These are phyloP conservation scores for Alternaria solani DNA, from an alignment of 2,329 filamentous ascomycete genomes.

Conservation along the genomic window DNA sequence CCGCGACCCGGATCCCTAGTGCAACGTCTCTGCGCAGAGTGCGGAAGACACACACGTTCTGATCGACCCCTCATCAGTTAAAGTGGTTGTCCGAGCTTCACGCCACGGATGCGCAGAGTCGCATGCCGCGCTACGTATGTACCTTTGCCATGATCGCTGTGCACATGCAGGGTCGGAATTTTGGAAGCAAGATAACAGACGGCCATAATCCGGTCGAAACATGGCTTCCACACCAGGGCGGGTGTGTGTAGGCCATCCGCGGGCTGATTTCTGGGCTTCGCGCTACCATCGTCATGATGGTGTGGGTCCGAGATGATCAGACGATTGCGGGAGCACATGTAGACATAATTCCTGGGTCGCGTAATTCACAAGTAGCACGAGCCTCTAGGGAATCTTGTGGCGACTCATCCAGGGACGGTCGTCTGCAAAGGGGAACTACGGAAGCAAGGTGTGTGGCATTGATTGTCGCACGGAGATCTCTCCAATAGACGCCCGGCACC, in stretches of 20 bases:
- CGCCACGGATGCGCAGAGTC: conserved; percentile 33
- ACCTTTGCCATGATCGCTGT: conserved; percentile 35
- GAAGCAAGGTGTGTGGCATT: conserved; percentile 37
- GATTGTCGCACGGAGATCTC: conserved; percentile 43
- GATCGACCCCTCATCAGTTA: conserved; percentile 40
- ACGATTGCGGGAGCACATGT: conserved; percentile 13
- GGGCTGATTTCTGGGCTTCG: conserved; percentile 17
- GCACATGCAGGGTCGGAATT: conserved; percentile 40
- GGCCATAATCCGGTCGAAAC: conserved; percentile 8
- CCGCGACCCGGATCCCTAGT: conserved; percentile 30
- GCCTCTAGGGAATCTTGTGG: conserved; percentile 9
- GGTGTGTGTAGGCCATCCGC: conserved; percentile 10
- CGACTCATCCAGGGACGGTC: conserved; percentile 15
- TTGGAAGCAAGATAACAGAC: conserved; percentile 18
- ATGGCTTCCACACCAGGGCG: conserved; percentile 6
- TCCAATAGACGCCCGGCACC: conserved; percentile 46
- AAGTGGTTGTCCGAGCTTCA: conserved; percentile 33
- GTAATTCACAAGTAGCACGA: conserved; percentile 16
- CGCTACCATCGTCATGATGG: conserved; percentile 23
- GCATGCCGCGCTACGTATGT: conserved; percentile 43
- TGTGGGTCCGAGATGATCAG: conserved; percentile 21
- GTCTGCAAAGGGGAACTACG: conserved; percentile 17
- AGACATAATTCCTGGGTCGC: conserved; percentile 15
- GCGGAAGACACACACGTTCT: conserved; percentile 33
- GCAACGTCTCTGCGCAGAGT: conserved; percentile 37